These are phyloP conservation scores for Venturia oleaginea DNA, from an alignment of 2,329 filamentous ascomycete species.

Conservation along the genomic window DNA sequence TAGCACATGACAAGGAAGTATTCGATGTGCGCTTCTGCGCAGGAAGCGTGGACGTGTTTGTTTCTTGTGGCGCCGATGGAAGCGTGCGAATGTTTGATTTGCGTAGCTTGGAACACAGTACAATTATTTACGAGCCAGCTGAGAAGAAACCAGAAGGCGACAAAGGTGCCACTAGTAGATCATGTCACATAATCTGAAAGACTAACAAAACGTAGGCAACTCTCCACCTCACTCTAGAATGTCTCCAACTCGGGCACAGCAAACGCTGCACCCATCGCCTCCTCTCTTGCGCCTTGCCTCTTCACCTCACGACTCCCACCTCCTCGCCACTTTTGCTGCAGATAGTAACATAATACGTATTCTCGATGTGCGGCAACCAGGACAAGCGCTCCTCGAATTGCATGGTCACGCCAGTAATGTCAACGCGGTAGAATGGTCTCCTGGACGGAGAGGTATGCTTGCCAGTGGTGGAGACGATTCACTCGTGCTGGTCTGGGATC, in stretches of 20 bases:
- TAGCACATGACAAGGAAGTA: constrained; percentile 97
- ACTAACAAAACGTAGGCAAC: constrained; percentile 27
- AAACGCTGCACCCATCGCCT: constrained; percentile 56
- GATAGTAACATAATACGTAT: constrained; percentile 91
- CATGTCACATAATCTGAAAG: background rate
- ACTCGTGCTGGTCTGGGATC: constrained; percentile 86
- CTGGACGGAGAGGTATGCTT: constrained; percentile 72
- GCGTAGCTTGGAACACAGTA: constrained; percentile 91
- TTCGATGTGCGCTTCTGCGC: constrained; percentile 98
- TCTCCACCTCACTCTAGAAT: constrained; percentile 41
- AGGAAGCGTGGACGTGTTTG: constrained; percentile 96
- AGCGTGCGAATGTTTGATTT: constrained; percentile 99
- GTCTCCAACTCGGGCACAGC: constrained; percentile 66
- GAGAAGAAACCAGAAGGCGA: constrained; percentile 58
- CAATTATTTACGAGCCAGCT: constrained; percentile 96
- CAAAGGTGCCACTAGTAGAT: constrained; percentile 23
- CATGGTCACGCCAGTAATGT: constrained; percentile 77
- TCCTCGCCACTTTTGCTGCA: constrained; percentile 93
- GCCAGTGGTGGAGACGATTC: constrained; percentile 90
- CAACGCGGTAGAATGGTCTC: constrained; percentile 95
- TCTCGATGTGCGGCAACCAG: constrained; percentile 89
- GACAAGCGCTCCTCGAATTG: constrained; percentile 87
- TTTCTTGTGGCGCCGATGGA: constrained; percentile 93
- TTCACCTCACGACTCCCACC: constrained; percentile 88
- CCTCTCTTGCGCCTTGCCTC: constrained; percentile 75